Conservation (phyloP, 768 basidiomycete genomes). For the Dentipellis fragilis region DNA sequence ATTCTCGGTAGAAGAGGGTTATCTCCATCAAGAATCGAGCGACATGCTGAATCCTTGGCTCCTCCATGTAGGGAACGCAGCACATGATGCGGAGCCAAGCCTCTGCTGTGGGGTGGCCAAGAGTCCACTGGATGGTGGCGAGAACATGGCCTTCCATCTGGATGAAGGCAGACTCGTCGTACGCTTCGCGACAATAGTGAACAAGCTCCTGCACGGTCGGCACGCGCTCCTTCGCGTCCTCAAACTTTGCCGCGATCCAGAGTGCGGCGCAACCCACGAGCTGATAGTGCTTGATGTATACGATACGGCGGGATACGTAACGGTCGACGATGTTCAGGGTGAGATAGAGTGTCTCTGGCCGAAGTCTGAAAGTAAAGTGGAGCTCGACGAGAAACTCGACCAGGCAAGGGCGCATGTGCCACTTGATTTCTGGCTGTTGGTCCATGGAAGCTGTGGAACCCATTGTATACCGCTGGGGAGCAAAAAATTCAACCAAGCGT, state of each 20-base stretch:
- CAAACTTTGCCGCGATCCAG: slow-evolving; percentile 99
- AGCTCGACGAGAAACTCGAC: slow-evolving; percentile 99
- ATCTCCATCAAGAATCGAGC: slow-evolving; percentile 99
- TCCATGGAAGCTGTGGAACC: slow-evolving; percentile 95
- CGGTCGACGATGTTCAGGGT: slow-evolving; percentile 98
- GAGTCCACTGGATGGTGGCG: slow-evolving; percentile 90
- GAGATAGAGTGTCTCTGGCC: slow-evolving; percentile 97
- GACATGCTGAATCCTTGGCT: slow-evolving; percentile 86
- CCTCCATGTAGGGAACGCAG: slow-evolving; percentile 67
- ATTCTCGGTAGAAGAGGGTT: slow-evolving; percentile 95
- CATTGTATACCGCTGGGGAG: slow-evolving; percentile 65
- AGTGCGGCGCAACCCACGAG: slow-evolving; percentile 96
- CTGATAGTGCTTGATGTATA: slow-evolving; percentile 99
- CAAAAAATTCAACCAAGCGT: slow-evolving; percentile 7
- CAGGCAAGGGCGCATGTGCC: slow-evolving; percentile 98
- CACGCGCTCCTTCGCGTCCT: slow-evolving; percentile 97
- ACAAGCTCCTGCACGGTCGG: slow-evolving; percentile 92
- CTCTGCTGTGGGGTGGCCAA: slow-evolving; percentile 97
- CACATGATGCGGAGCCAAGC: slow-evolving; percentile 88
- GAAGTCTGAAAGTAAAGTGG: slow-evolving; percentile 94
- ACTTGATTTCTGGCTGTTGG: slow-evolving; percentile 95
- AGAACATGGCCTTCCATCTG: slow-evolving; percentile 99
- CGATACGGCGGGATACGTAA: slow-evolving; percentile 96
- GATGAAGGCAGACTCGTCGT: slow-evolving; percentile 94
- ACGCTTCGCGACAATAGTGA: slow-evolving; percentile 92